A percentile compares a stretch with the other conserved stretches of the same genome.
phyloP scores from a whole-genome alignment of 495 filamentous ascomycete genomes.

The Penicillium ucsense region DNA sequence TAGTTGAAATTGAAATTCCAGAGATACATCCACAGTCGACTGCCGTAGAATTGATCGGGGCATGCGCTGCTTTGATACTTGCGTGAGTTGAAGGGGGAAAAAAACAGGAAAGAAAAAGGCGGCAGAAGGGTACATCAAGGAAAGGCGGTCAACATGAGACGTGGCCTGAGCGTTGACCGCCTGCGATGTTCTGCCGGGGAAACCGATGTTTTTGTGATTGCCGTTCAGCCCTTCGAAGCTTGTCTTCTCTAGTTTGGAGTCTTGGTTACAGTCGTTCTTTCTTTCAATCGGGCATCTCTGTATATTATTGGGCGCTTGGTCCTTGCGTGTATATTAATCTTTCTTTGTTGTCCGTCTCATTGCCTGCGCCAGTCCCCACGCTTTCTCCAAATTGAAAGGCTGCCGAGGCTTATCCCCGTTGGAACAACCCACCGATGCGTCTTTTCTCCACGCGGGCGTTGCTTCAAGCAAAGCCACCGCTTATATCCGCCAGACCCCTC shows the following conservation, averaged over 20 bases:
- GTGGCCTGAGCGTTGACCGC: constrained; percentile 5
- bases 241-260: constrained; percentile 1
- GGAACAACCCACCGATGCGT: constrained; percentile 21
- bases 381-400: no score
- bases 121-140: constrained; percentile 2
- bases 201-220: no score
- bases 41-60: constrained; percentile 15
- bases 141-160: background rate
- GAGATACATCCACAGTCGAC: constrained; percentile 18
- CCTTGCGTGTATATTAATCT: constrained; percentile 3
- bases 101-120: constrained; percentile 6
- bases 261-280: constrained; percentile 1
- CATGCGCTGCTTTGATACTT: constrained; percentile 26
- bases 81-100: constrained; percentile 23
- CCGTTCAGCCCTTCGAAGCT: constrained; percentile 6
- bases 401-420: no score
- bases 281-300: constrained; percentile 8
- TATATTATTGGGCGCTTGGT: constrained; percentile 8
- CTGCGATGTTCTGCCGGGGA: constrained; percentile 8
- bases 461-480: constrained; percentile 35
- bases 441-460: constrained; percentile 31
- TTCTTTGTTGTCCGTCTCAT: constrained; percentile 3
- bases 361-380: constrained; percentile 3
- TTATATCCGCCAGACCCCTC: constrained; percentile 26
- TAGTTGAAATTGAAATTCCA: constrained; percentile 1